Conservation (phyloP, 2,329 filamentous ascomycete genomes). For the Talaromyces sp. region DNA sequence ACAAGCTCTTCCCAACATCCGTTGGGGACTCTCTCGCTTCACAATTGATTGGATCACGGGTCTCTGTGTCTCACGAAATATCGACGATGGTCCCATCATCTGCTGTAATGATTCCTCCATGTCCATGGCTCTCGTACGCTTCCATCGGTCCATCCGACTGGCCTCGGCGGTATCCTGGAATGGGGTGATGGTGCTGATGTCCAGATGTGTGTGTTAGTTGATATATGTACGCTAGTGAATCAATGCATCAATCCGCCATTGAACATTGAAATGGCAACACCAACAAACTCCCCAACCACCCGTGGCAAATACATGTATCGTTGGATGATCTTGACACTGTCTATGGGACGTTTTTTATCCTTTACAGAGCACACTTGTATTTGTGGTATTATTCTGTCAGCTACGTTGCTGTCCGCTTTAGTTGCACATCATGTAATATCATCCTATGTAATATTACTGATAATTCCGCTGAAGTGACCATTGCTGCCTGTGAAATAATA, state of each 20-base stretch:
- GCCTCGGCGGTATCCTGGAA: neutral
- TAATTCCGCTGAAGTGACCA: too few relatives aligned
- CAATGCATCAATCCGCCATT: neutral
- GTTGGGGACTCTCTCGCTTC: neutral
- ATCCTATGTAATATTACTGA: too few relatives aligned
- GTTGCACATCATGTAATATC: too few relatives aligned
- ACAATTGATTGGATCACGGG: too few relatives aligned
- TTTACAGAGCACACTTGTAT: too few relatives aligned
- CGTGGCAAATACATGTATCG: neutral
- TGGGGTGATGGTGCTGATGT: neutral
- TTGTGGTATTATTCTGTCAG: too few relatives aligned
- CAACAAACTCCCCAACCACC: neutral
- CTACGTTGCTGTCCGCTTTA: too few relatives aligned
- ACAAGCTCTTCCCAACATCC: neutral
- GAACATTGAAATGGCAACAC: neutral
- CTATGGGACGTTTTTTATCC: too few relatives aligned
- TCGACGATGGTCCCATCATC: neutral
- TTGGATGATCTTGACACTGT: neutral
- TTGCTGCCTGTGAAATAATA: too few relatives aligned
- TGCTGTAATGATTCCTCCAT: neutral
- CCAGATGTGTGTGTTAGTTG: neutral
- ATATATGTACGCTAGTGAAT: neutral
- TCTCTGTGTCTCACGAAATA: neutral
- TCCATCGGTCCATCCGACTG: neutral
- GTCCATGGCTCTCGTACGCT: neutral